Conservation (phyloP, 768 basidiomycete genomes). For the Scleroderma citrinum region DNA sequence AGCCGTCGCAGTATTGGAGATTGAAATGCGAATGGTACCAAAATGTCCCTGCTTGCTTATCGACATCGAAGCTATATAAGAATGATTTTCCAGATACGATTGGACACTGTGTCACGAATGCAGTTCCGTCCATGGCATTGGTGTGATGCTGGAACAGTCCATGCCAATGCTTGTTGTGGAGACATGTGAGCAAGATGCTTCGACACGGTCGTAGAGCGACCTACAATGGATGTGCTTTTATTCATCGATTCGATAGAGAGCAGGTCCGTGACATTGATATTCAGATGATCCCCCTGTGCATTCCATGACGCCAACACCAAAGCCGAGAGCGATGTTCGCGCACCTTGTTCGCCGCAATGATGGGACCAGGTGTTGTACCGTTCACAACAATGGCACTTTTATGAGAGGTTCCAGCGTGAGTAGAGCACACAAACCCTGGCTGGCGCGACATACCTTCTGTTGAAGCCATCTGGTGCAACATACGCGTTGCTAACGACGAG, state of each 20-base stretch:
- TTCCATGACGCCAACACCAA: neutral
- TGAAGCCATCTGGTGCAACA: constrained; percentile 41
- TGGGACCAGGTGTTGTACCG: constrained; percentile 34
- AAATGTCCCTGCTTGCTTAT: constrained; percentile 32
- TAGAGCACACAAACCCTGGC: neutral
- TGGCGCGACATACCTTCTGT: constrained; percentile 18
- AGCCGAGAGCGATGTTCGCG: neutral
- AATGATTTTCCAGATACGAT: constrained; percentile 34
- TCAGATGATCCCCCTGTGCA: constrained; percentile 33
- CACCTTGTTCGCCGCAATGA: constrained; percentile 37
- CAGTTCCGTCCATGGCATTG: constrained; percentile 40
- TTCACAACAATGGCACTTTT: constrained; percentile 35
- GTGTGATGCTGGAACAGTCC: constrained; percentile 39
- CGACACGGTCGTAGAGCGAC: constrained; percentile 1
- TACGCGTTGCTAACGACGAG: constrained; percentile 34
- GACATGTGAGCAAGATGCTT: neutral
- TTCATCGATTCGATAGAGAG: constrained; percentile 35
- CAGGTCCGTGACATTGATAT: constrained; percentile 37
- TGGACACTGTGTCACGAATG: constrained; percentile 45
- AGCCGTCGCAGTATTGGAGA: constrained; percentile 51
- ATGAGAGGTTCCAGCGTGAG: neutral
- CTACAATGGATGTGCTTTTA: constrained; percentile 37
- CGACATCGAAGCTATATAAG: constrained; percentile 31
- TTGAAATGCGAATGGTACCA: constrained; percentile 46
- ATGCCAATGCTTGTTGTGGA: constrained; percentile 37